phyloP scores from a whole-genome alignment of 805 yeast species.

The Grigorovia transvaalensis region DNA sequence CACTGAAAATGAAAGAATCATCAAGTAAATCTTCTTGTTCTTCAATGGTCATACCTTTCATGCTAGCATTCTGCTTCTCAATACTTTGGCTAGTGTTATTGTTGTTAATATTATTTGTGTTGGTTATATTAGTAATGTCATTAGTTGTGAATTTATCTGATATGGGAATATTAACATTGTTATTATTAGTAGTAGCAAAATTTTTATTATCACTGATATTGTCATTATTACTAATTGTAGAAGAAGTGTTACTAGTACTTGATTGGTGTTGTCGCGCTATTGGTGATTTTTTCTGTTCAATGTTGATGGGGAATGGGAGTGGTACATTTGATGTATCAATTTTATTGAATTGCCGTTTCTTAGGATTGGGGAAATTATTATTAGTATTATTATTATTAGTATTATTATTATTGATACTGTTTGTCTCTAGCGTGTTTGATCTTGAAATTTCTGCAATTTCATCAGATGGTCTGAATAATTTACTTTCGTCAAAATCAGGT shows the following conservation, averaged over 20 bases:
- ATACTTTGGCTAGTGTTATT: not conserved
- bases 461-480: slow-evolving; percentile 30
- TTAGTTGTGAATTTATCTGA: no score
- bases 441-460: slow-evolving; percentile 25
- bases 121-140: no score
- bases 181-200: not conserved
- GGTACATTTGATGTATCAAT: slow-evolving; percentile 1
- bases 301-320: not conserved
- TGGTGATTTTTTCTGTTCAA: not conserved
- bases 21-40: slow-evolving; percentile 33
- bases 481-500: slow-evolving; percentile 36
- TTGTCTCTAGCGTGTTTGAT: slow-evolving; percentile 13
- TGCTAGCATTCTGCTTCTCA: not conserved
- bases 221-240: not conserved
- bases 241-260: not conserved
- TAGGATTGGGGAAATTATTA: slow-evolving; percentile 5
- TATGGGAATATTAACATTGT: not conserved
- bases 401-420: no score
- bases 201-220: not conserved
- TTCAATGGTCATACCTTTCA: slow-evolving; percentile 1
- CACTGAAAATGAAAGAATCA: slow-evolving; percentile 46
- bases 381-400: not conserved
- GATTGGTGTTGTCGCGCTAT: not conserved
- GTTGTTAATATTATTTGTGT: not conserved
- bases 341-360: slow-evolving; percentile 18